Conservation (phyloP, 441 rosid species). For the Pelargonium australe region DNA sequence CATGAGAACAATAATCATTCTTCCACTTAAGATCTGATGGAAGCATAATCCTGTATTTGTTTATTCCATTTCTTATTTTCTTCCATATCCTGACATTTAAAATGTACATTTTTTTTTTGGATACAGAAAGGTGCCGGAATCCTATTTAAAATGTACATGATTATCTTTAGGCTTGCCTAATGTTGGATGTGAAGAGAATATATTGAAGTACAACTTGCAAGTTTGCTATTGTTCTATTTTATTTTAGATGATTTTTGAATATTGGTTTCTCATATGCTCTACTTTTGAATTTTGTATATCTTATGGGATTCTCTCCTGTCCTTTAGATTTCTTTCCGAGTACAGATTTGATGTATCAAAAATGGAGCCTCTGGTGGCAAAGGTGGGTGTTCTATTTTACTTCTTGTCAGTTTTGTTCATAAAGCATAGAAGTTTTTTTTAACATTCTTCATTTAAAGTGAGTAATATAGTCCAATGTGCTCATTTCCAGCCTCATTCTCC, state of each 20-base stretch:
- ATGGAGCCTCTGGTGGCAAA: conserved; percentile 95
- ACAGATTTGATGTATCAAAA: conserved; percentile 77
- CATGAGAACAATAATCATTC: too few relatives aligned
- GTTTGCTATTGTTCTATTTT: neutral
- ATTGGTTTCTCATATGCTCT: conserved; percentile 5
- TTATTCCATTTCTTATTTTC: too few relatives aligned
- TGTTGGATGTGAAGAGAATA: too few relatives aligned
- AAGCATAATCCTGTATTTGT: too few relatives aligned
- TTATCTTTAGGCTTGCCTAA: too few relatives aligned
- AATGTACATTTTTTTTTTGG: too few relatives aligned
- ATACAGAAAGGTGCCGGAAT: too few relatives aligned
- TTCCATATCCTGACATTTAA: too few relatives aligned
- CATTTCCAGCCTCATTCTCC: conserved; percentile 89
- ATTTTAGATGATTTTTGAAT: neutral
- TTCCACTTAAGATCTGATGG: too few relatives aligned
- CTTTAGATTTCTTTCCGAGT: conserved; percentile 67
- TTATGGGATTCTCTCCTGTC: conserved; percentile 13
- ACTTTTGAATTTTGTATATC: conserved; percentile 15
- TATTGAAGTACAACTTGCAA: too few relatives aligned
- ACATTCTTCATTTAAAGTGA: neutral
- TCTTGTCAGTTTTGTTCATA: conserved; percentile 2
- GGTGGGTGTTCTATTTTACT: conserved; percentile 37
- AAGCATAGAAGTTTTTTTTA: neutral
- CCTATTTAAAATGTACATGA: too few relatives aligned
- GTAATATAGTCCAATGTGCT: conserved; percentile 3